Percentiles rank a stretch among this genome's conserved stretches.
phyloP scores from a whole-genome alignment of 768 basidiomycete species.

The Suillus subalutaceus region DNA sequence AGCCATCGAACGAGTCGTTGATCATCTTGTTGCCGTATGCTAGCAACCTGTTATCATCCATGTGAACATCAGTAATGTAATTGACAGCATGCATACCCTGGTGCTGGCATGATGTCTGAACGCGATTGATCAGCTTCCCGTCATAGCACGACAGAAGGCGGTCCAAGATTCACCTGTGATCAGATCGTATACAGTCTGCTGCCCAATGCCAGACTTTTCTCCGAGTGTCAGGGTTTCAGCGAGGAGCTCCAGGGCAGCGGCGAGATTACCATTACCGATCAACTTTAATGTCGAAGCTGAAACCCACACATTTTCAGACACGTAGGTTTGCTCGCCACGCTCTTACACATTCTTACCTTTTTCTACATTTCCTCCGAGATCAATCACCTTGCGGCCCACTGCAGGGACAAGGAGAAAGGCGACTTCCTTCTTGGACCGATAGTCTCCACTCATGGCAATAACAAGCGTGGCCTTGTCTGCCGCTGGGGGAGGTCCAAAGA shows the following conservation, averaged over 20 bases:
- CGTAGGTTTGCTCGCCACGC: background rate
- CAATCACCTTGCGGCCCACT: conserved; percentile 74
- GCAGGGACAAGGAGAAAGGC: conserved; percentile 79
- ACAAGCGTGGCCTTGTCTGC: conserved; percentile 71
- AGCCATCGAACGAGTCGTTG: conserved; percentile 73
- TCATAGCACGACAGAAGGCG: background rate
- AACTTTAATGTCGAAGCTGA: conserved; percentile 74
- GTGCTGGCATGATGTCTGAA: conserved; percentile 70
- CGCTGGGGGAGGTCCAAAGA: conserved; percentile 71
- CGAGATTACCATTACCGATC: conserved; percentile 77
- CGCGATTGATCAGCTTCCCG: conserved; percentile 22
- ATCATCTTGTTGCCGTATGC: conserved; percentile 70
- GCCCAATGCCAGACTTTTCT: conserved; percentile 80
- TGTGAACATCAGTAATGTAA: conserved; percentile 4
- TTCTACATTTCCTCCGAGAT: conserved; percentile 86
- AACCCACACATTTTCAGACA: conserved; percentile 1
- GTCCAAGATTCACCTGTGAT: conserved; percentile 52
- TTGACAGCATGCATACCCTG: conserved; percentile 41
- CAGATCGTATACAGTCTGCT: conserved; percentile 55
- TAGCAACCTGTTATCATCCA: conserved; percentile 41
- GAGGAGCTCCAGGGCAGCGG: conserved; percentile 77
- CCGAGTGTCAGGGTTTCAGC: conserved; percentile 85
- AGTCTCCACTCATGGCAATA: conserved; percentile 79
- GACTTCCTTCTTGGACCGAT: conserved; percentile 79
- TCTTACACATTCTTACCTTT: conserved; percentile 50